Conservation (phyloP, 805 yeast genomes). For the Lipomyces orientalis region DNA sequence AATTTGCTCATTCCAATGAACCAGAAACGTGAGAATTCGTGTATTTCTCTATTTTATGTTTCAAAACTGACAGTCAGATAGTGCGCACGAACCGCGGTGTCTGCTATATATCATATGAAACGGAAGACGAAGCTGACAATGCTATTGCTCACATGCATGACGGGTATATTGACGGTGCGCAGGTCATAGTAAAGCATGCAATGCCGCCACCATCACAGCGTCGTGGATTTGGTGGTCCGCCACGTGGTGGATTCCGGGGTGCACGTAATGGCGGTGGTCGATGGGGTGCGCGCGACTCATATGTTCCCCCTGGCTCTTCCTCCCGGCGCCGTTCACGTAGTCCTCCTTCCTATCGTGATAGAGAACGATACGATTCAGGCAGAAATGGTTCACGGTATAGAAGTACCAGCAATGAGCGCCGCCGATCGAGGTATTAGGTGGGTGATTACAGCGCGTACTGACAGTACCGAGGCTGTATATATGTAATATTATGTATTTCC, state of each 20-base stretch:
- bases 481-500: background rate
- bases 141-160: constrained; percentile 37
- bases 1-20: constrained; percentile 23
- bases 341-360: constrained; percentile 17
- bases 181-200: constrained; percentile 22
- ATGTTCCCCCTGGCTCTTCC: background rate
- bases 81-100: constrained; percentile 15
- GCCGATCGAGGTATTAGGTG: constrained; percentile 1
- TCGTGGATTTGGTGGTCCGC: constrained; percentile 10
- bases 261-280: constrained; percentile 17
- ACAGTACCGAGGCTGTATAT: background rate
- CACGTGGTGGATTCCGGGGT: constrained; percentile 16
- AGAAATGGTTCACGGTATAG: constrained; percentile 5
- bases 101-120: constrained; percentile 26
- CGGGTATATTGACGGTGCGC: constrained; percentile 32
- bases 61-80: background rate
- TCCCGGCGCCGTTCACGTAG: constrained; percentile 27
- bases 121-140: constrained; percentile 26
- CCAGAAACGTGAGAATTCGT: constrained; percentile 4
- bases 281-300: constrained; percentile 8
- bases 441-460: background rate
- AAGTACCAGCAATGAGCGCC: background rate
- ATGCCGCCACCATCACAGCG: constrained; percentile 17
- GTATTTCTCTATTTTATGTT: background rate
- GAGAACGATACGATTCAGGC: constrained; percentile 3